These are phyloP conservation scores for Naegleria fowleri DNA, from an alignment of 208 protist species.

Conservation along the genomic window DNA sequence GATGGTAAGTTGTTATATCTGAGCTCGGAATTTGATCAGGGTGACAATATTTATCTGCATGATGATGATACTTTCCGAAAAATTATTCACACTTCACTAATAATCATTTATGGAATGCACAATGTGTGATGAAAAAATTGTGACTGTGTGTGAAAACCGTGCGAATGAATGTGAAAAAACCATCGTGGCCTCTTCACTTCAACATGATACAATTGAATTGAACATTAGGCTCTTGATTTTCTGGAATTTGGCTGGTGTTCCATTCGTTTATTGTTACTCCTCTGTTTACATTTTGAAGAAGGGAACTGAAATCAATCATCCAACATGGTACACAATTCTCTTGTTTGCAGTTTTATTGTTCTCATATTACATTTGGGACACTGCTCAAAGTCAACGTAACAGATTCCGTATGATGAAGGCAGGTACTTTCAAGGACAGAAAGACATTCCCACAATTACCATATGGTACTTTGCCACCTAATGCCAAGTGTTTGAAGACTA, in stretches of 20 bases:
- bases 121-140: too few species aligned
- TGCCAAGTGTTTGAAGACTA: conserved; percentile 73
- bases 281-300: conserved; percentile 65
- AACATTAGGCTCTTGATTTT: conserved; percentile 71
- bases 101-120: too few species aligned
- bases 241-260: conserved; percentile 89
- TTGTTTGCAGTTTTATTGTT: conserved; percentile 68
- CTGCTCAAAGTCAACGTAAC: conserved; percentile 84
- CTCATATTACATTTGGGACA: conserved; percentile 87
- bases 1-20: conserved; percentile 53
- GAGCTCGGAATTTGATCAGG: too few species aligned
- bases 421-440: conserved; percentile 61
- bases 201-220: too few species aligned
- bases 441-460: conserved; percentile 83
- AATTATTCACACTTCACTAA: background rate
- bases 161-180: too few species aligned
- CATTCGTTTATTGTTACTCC: conserved; percentile 85
- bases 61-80: background rate
- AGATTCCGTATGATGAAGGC: conserved; percentile 76
- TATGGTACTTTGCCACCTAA: conserved; percentile 74
- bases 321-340: conserved; percentile 39
- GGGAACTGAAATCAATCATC: background rate
- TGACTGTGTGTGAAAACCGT: too few species aligned
- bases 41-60: too few species aligned
- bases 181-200: too few species aligned